phyloP scores from a whole-genome alignment of 2,329 filamentous ascomycete species.

The Didymella segeticola region DNA sequence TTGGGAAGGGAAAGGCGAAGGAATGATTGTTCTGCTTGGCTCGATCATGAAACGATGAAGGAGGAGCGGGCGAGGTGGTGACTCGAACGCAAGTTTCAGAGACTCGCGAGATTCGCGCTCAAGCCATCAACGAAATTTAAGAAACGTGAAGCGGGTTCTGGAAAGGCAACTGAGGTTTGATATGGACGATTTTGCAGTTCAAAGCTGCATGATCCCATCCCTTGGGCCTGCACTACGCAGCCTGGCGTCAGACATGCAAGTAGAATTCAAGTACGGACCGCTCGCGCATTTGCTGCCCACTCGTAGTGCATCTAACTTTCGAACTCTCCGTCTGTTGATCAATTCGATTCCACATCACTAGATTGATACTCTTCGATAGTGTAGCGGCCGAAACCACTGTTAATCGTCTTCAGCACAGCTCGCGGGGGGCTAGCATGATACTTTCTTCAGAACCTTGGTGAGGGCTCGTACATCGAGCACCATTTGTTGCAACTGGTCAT shows the following conservation, averaged over 20 bases:
- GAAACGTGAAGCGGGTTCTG: too few relatives aligned
- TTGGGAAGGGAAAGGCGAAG: slow-evolving; percentile 47
- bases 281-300: too few relatives aligned
- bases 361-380: slow-evolving; percentile 19
- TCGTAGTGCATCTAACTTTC: fast-evolving
- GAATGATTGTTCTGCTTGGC: background rate
- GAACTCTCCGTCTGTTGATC: background rate
- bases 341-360: slow-evolving; percentile 8
- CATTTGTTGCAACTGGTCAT: too few relatives aligned
- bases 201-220: too few relatives aligned
- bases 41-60: background rate
- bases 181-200: background rate
- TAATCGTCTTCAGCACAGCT: slow-evolving; percentile 13
- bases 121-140: too few relatives aligned
- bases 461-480: too few relatives aligned
- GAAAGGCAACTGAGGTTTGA: background rate
- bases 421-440: slow-evolving; percentile 19
- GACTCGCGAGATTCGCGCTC: too few relatives aligned
- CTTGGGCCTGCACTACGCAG: too few relatives aligned
- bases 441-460: too few relatives aligned
- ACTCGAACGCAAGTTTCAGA: background rate
- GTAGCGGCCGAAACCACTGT: slow-evolving; percentile 18
- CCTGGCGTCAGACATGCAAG: too few relatives aligned
- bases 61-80: background rate
- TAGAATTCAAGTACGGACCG: too few relatives aligned